phyloP scores from a whole-genome alignment of 192 early-diverging fungal species.

The Gamsiella multidivaricata region DNA sequence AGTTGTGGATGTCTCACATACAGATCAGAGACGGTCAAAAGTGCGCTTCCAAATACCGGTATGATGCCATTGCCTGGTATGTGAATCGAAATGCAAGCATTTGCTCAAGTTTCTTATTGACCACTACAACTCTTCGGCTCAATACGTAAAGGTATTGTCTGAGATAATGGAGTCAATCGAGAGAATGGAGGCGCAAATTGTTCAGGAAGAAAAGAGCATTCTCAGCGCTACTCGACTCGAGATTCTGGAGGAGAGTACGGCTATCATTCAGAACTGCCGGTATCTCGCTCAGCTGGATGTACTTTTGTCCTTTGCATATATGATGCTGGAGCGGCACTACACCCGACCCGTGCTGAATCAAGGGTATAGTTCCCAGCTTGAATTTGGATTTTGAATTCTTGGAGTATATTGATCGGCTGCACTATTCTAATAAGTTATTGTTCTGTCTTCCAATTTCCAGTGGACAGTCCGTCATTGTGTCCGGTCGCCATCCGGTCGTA shows the following conservation, averaged over 20 bases:
- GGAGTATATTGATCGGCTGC: too few species aligned
- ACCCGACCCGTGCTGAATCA: conserved; percentile 62
- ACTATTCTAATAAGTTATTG: neutral
- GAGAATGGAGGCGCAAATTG: conserved; percentile 36
- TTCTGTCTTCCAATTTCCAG: conserved; percentile 7
- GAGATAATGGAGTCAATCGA: conserved; percentile 42
- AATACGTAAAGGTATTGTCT: conserved; percentile 5
- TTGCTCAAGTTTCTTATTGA: too few species aligned
- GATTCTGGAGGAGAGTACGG: conserved; percentile 62
- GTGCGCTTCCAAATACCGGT: conserved; percentile 47
- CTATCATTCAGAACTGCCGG: conserved; percentile 70
- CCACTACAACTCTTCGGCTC: too few species aligned
- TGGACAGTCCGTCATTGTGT: conserved; percentile 27
- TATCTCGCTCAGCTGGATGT: conserved; percentile 77
- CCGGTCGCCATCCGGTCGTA: conserved; percentile 72
- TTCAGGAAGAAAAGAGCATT: conserved; percentile 42
- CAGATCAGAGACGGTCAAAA: conserved; percentile 29
- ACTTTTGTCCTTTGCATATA: conserved; percentile 67
- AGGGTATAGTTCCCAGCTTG: conserved; percentile 24
- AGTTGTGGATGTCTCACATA: conserved; percentile 43
- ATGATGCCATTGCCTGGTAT: neutral
- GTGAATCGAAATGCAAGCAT: too few species aligned
- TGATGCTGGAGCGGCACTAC: conserved; percentile 65
- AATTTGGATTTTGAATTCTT: too few species aligned
- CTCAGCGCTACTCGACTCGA: conserved; percentile 31